A percentile compares a stretch with the other conserved stretches of the same genome.
These are phyloP conservation scores for Cordia subcordata DNA, from an alignment of 257 asterid species.

Conservation along the genomic window DNA sequence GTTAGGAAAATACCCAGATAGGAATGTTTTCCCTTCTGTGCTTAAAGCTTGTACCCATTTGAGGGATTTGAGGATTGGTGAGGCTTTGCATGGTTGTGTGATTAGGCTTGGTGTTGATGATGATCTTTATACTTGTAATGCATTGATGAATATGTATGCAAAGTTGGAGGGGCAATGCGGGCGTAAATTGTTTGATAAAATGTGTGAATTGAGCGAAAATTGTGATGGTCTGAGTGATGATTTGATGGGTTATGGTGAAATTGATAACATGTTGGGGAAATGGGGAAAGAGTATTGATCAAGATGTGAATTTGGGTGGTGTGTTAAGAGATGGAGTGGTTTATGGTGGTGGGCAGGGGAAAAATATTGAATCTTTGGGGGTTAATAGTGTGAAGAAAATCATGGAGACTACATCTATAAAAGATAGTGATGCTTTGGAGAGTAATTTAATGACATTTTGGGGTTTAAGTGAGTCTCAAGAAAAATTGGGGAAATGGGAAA, in stretches of 20 bases:
- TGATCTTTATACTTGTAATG: slow-evolving; percentile 84
- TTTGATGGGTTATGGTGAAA: background rate
- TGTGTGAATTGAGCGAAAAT: slow-evolving; percentile 20
- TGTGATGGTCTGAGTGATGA: slow-evolving; percentile 7
- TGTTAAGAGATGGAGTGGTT: background rate
- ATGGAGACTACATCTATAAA: background rate
- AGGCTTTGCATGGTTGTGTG: slow-evolving; percentile 65
- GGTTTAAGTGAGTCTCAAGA: background rate
- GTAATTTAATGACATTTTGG: slow-evolving; percentile 1
- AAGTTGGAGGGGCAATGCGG: slow-evolving; percentile 45
- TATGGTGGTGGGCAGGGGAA: background rate
- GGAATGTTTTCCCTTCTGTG: slow-evolving; percentile 77
- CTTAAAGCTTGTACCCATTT: slow-evolving; percentile 59
- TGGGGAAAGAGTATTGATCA: background rate
- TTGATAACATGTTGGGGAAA: background rate
- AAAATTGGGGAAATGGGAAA: slow-evolving; percentile 3
- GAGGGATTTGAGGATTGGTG: slow-evolving; percentile 65
- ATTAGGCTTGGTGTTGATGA: slow-evolving; percentile 57
- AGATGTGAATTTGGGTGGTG: background rate
- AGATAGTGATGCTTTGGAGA: background rate
- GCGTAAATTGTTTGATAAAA: slow-evolving; percentile 38
- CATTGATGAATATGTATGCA: slow-evolving; percentile 83
- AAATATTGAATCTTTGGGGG: too few relatives aligned
- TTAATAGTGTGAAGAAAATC: background rate
- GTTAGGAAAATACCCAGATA: slow-evolving; percentile 57